Percentiles rank a stretch among this genome's conserved stretches.
phyloP scores from a whole-genome alignment of 169 alveolate species.

The Plasmodium malariae region DNA sequence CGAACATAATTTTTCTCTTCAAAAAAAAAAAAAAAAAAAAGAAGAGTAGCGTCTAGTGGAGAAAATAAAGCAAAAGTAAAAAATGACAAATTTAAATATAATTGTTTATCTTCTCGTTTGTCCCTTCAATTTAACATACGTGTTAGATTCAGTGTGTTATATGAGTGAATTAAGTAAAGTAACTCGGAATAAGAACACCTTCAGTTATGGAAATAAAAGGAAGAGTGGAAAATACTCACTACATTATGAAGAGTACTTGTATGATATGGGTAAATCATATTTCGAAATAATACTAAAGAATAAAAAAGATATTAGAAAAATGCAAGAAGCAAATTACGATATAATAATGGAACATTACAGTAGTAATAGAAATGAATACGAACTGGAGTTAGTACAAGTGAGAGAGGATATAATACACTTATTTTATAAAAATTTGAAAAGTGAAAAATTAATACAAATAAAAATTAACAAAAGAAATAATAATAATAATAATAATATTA shows the following conservation, averaged over 20 bases:
- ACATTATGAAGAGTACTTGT: conserved; percentile 29
- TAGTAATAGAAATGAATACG: not conserved
- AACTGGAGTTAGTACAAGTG: not conserved
- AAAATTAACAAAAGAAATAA: conserved; percentile 19
- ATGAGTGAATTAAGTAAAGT: conserved; percentile 17
- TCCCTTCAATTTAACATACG: conserved; percentile 38
- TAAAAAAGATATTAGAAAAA: conserved; percentile 4
- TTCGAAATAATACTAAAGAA: conserved; percentile 8
- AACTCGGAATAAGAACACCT: not conserved
- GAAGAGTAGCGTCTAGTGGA: no score
- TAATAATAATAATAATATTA: not conserved
- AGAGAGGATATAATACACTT: not conserved
- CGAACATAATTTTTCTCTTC: no score
- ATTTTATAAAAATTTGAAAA: conserved; percentile 16
- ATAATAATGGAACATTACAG: not conserved
- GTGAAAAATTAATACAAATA: not conserved
- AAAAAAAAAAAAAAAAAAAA: no score
- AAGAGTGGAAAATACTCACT: not conserved
- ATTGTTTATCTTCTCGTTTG: conserved; percentile 36
- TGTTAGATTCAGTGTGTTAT: conserved; percentile 24
- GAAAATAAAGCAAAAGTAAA: no score
- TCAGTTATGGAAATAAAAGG: conserved; percentile 1
- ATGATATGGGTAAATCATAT: conserved; percentile 18
- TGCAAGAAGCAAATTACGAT: conserved; percentile 16
- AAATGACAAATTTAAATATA: conserved; percentile 24